Evolutionary conservation across 306 rosid genomes (phyloP), one percentile per base, ranked within the genome.

Genomic region (Prunus padus): DNA sequence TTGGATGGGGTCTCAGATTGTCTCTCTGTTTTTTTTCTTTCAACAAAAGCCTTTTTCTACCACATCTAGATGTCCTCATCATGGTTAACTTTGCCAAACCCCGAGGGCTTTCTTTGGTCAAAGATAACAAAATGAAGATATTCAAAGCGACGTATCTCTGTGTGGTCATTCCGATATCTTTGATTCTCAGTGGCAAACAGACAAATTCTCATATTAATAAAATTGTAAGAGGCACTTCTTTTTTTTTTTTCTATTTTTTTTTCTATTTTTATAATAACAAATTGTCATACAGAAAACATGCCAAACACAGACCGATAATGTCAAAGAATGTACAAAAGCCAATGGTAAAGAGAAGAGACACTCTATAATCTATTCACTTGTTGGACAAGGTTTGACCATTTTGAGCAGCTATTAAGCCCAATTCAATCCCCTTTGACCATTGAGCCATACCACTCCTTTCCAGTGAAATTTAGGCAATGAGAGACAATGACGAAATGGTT

Each of bases 401-500:
- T 37, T 37, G 42, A 33, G 40, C 68, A 74, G 73, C 76, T 72
- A 50, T 69, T 5, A 33, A 33, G 40, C 82, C 42, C 56, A 47
- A 15, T 31, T 60, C 63, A 81, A 72, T 15, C 28, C 65, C 59
- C 26, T 74, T 2, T 0, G 40, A 55, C 70, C 74, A 40, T 54
- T 33, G 22, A 74, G 25, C 40, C 54, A 64, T 72, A n/a, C 78
- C 3, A 78, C 77, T 83, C 73, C 81, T 71, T 71, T 83, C 55
- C 77, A 69, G 67, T 76, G 73, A 72, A 66, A 82, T 75, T 69
- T 63, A 67, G 82, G 84, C 77, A 81, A 76, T 74, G 75, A 86
- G 63, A 69, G 76, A 79, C 56, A 83, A 47, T 16, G 80, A 72
- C 64, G 33, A 75, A 84, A 68, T 79, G 89, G 82, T 23, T 80